These are phyloP conservation scores for Lipomyces mesembrius DNA, from an alignment of 805 yeast species.

Conservation along the genomic window DNA sequence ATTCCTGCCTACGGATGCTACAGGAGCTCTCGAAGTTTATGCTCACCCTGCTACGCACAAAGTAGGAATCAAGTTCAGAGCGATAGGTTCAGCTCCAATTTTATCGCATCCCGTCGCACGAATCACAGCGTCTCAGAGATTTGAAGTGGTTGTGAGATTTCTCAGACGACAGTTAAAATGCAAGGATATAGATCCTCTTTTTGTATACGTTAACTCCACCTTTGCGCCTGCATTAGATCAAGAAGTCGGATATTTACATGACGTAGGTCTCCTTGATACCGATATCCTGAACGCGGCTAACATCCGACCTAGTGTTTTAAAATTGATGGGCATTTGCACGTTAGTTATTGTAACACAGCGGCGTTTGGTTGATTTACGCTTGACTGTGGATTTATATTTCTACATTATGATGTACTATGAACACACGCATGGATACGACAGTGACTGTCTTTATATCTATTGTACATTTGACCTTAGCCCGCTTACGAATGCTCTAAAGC, in stretches of 20 bases:
- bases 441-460: neutral
- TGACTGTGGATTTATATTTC: neutral
- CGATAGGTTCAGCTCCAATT: constrained; percentile 60
- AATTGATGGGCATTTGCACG: constrained; percentile 43
- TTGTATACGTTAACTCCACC: constrained; percentile 50
- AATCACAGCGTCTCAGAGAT: constrained; percentile 53
- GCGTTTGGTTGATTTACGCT: constrained; percentile 44
- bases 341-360: constrained; percentile 45
- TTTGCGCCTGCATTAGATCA: constrained; percentile 51
- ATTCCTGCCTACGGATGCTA: constrained; percentile 43
- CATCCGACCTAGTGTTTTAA: constrained; percentile 28
- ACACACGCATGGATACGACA: neutral
- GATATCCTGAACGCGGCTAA: neutral
- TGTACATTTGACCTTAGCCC: neutral
- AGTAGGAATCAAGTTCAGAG: constrained; percentile 54
- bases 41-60: constrained; percentile 39
- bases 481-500: constrained; percentile 3
- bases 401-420: constrained; percentile 2
- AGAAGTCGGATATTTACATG: constrained; percentile 43
- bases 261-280: constrained; percentile 25
- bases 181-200: constrained; percentile 42
- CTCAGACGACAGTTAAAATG: constrained; percentile 48
- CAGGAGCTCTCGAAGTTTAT: constrained; percentile 41
- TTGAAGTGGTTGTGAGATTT: constrained; percentile 53
- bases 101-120: constrained; percentile 54